phyloP scores from a whole-genome alignment of 805 yeast species.

The Komagataella kurtzmanii region DNA sequence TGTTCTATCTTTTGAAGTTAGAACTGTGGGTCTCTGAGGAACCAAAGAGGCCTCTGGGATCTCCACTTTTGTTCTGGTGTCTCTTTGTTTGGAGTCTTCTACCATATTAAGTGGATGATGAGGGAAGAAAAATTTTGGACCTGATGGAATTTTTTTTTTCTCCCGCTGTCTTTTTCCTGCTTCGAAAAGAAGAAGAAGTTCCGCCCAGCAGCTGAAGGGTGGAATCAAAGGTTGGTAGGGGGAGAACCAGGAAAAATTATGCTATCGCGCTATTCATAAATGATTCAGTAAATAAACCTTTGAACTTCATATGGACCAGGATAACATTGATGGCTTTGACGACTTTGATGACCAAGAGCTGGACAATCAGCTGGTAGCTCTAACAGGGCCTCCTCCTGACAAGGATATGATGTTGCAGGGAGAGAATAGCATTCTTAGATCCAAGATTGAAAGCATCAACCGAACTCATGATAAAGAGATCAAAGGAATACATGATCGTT shows the following conservation, averaged over 20 bases:
- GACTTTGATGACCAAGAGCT: background rate
- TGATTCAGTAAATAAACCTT: too few relatives aligned
- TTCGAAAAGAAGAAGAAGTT: background rate
- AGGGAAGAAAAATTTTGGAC: background rate
- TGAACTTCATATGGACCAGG: background rate
- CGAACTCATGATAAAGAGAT: constrained; percentile 21
- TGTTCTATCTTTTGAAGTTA: constrained; percentile 73
- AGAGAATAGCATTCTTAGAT: constrained; percentile 66
- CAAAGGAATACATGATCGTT: constrained; percentile 20
- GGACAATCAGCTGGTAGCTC: background rate
- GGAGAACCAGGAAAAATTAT: background rate
- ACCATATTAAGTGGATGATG: constrained; percentile 19
- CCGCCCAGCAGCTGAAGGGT: background rate
- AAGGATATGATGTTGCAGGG: constrained; percentile 45
- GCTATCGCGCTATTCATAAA: background rate
- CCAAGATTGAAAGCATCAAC: constrained; percentile 39
- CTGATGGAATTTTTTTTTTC: background rate
- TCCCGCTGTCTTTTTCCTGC: background rate
- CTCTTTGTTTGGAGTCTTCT: constrained; percentile 33
- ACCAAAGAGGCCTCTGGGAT: constrained; percentile 54
- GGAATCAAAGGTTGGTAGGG: background rate
- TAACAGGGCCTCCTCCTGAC: background rate
- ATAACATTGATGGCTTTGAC: background rate
- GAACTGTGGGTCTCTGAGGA: constrained; percentile 75
- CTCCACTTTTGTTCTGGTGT: constrained; percentile 17